These are phyloP conservation scores for Macrolepiota albuminosa DNA, from an alignment of 768 basidiomycete genomes.

Conservation along the genomic window DNA sequence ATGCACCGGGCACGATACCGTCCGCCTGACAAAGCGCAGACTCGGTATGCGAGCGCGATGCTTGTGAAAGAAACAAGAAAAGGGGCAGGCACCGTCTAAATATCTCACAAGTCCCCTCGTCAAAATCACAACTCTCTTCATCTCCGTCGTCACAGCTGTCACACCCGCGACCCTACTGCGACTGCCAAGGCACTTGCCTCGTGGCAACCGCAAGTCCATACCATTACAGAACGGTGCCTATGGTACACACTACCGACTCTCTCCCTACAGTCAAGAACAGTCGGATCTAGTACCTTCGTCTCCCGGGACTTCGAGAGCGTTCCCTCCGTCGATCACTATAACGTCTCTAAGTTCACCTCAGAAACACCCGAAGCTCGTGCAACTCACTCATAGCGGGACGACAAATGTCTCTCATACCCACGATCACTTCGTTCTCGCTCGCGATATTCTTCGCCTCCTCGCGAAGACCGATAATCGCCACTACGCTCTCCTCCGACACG, in stretches of 20 bases:
- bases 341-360: constrained; percentile 21
- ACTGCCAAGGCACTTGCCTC: constrained; percentile 10
- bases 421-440: constrained; percentile 65
- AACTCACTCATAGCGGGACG: constrained; percentile 74
- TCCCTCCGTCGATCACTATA: constrained; percentile 66
- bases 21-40: neutral
- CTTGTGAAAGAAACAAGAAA: neutral
- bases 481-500: constrained; percentile 30
- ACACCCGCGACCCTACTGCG: constrained; percentile 13
- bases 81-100: neutral
- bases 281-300: constrained; percentile 49
- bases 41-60: neutral
- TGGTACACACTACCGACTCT: neutral
- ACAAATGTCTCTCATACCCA: constrained; percentile 63
- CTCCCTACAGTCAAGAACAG: neutral
- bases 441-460: constrained; percentile 56
- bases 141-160: constrained; percentile 19
- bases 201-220: constrained; percentile 5
- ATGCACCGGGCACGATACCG: constrained; percentile 3
- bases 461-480: constrained; percentile 52
- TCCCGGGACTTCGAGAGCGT: constrained; percentile 67
- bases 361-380: constrained; percentile 17
- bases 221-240: constrained; percentile 10
- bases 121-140: constrained; percentile 10
- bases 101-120: constrained; percentile 12